Evolutionary conservation across 2,329 filamentous ascomycete species (phyloP), one percentile per base, ranked within the genome.

Genomic region (Incumbomyces lentus): DNA sequence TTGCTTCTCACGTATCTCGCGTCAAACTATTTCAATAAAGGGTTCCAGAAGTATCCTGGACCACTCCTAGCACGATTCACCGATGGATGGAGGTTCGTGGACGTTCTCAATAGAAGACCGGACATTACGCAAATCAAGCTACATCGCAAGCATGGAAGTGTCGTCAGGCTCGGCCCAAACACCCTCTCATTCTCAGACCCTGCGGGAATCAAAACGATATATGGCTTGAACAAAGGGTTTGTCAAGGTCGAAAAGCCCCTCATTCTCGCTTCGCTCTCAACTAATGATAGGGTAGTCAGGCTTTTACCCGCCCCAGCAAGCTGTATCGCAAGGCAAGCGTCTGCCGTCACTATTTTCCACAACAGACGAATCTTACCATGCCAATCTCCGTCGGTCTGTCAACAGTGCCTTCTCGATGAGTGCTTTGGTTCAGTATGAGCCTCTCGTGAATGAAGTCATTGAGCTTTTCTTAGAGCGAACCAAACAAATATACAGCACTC

Each of bases 191-290:
- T 92, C 58, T 75, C 82, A 2, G 76, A 86, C 53, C 84, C 86
- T 0, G 76, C 75, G 49, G 83, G 84, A 0, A 69, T 90, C 55
- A 85, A 84, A 64, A 68, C 70, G 10, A 89, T 92, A 37, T 93
- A 92, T 61, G 85, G 85, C 0, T 64, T 90, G 36, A 90, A 89
- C 61, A 89, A 89, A 63, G 84, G 84, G 0, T 84, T 87, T 55
- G 67, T 76, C 40, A 92, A 92, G 76, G 84, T 84, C 63, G 40
- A 62, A 51, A 33, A 37, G 37, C 14, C 12, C 11, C 19, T 35
- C n/a, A 26, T 40, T n/a, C 22, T 26, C 22, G 22, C 8, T 26
- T 26, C 22, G 22, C 22, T 26, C 22, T 5, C 8, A 8, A 26
- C 31, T 40, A 47, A 36, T 11, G 13, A 44, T 19, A 14, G 17